Percentiles rank a stretch among this genome's conserved stretches.
These are phyloP conservation scores for Gossypium bickii DNA, from an alignment of 345 rosid species.

Conservation along the genomic window DNA sequence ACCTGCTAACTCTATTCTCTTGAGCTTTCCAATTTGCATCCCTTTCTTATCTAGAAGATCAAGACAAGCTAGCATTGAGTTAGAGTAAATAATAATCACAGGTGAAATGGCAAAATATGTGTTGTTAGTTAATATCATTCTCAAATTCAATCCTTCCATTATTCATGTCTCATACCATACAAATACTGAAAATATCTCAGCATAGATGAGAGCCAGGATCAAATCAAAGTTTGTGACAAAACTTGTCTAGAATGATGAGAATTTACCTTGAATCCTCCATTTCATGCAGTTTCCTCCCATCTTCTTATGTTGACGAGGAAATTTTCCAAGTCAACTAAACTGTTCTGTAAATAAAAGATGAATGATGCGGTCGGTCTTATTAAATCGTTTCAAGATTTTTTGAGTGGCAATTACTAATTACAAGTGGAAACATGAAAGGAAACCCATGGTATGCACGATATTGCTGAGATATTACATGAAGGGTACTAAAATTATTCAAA, in stretches of 20 bases:
- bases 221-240: neutral
- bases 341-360: neutral
- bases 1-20: too few species aligned
- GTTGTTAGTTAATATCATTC: too few species aligned
- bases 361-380: neutral
- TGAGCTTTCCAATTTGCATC: too few species aligned
- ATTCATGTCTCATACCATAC: too few species aligned
- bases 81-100: too few species aligned
- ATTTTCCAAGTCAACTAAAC: neutral
- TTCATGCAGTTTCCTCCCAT: neutral
- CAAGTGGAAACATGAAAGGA: neutral
- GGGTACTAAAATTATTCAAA: too few species aligned
- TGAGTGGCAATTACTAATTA: neutral
- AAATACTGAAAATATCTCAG: neutral
- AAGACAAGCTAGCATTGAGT: too few species aligned
- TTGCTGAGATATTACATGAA: neutral
- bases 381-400: neutral
- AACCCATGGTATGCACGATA: neutral
- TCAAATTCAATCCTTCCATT: too few species aligned
- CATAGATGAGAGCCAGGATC: neutral
- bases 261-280: neutral
- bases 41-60: too few species aligned
- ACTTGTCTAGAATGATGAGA: neutral
- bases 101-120: too few species aligned
- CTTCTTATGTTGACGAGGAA: neutral